Conservation (phyloP, 257 asterid species). For the Petrea volubilis region DNA sequence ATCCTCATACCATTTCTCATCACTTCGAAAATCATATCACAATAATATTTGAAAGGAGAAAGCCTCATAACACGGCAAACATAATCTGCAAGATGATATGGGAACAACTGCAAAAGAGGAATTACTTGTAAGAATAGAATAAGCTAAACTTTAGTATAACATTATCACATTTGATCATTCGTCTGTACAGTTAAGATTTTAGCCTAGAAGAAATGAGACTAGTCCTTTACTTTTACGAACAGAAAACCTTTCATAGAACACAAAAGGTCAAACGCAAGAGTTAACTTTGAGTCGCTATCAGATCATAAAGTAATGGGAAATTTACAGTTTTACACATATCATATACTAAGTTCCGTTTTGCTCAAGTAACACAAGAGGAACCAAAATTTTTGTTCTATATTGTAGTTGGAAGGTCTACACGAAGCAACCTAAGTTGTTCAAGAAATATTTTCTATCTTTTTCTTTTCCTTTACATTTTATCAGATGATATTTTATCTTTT, state of each 20-base stretch:
- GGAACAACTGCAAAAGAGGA: slow-evolving; percentile 76
- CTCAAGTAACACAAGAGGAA: slow-evolving; percentile 12
- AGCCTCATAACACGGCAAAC: slow-evolving; percentile 98
- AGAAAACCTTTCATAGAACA: slow-evolving; percentile 12
- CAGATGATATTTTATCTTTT: neutral
- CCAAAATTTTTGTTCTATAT: neutral
- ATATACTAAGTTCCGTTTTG: neutral
- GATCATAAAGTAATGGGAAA: slow-evolving; percentile 7
- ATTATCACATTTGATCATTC: neutral
- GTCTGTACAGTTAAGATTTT: neutral
- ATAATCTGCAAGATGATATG: slow-evolving; percentile 96
- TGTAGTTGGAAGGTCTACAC: slow-evolving; percentile 5
- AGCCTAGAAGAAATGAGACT: neutral
- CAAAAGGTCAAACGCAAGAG: slow-evolving; percentile 1
- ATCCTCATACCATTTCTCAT: slow-evolving; percentile 94
- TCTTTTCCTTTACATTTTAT: neutral
- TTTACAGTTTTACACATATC: no score
- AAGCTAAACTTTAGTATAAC: slow-evolving; percentile 12
- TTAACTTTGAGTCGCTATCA: slow-evolving; percentile 10
- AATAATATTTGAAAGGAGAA: slow-evolving; percentile 97
- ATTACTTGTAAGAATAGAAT: slow-evolving; percentile 18
- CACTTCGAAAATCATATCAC: slow-evolving; percentile 95
- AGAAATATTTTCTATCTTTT: neutral
- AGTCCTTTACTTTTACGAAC: neutral
- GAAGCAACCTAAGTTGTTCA: neutral